Percentiles rank a stretch among this genome's conserved stretches.
Conservation (phyloP, 371 early-diverging fungal species). For the Rhizopus sp. region DNA sequence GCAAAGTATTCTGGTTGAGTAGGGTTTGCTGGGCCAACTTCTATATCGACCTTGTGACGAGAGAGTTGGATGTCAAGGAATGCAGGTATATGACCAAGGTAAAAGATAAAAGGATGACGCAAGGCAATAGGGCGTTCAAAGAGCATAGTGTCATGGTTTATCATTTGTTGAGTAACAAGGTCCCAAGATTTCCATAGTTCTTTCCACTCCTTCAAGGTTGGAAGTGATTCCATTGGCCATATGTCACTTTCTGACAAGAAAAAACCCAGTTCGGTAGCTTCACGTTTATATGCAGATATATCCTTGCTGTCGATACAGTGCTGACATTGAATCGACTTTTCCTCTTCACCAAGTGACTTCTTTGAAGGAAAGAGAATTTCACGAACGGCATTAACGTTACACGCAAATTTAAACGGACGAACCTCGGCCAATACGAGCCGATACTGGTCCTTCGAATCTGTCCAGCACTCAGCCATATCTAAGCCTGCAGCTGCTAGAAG, state of each 20-base stretch:
- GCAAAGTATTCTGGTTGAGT: conserved; percentile 68
- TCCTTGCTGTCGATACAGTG: conserved; percentile 16
- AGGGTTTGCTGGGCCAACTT: conserved; percentile 18
- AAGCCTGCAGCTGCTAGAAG: conserved; percentile 63
- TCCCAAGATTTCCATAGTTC: conserved; percentile 87
- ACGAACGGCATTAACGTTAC: conserved; percentile 17
- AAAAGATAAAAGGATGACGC: conserved; percentile 90
- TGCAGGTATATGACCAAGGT: conserved; percentile 87
- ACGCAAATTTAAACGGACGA: conserved; percentile 63
- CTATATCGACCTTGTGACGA: conserved; percentile 52
- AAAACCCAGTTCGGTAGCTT: conserved; percentile 4
- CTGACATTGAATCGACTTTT: conserved; percentile 12
- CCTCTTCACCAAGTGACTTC: conserved; percentile 8
- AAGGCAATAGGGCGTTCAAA: conserved; percentile 78
- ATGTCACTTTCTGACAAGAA: background rate
- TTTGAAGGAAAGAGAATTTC: conserved; percentile 18
- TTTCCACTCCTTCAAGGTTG: conserved; percentile 67
- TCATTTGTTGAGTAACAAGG: conserved; percentile 61
- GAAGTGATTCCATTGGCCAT: conserved; percentile 42
- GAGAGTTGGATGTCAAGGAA: conserved; percentile 87
- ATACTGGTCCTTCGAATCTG: conserved; percentile 64
- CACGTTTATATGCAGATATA: background rate
- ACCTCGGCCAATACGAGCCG: conserved; percentile 75
- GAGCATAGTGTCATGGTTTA: conserved; percentile 56
- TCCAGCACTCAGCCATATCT: conserved; percentile 60